Percentiles rank a stretch among this genome's conserved stretches.
Evolutionary conservation across 192 early-diverging fungal species (phyloP).

Genomic region (Coemansia sp.): DNA sequence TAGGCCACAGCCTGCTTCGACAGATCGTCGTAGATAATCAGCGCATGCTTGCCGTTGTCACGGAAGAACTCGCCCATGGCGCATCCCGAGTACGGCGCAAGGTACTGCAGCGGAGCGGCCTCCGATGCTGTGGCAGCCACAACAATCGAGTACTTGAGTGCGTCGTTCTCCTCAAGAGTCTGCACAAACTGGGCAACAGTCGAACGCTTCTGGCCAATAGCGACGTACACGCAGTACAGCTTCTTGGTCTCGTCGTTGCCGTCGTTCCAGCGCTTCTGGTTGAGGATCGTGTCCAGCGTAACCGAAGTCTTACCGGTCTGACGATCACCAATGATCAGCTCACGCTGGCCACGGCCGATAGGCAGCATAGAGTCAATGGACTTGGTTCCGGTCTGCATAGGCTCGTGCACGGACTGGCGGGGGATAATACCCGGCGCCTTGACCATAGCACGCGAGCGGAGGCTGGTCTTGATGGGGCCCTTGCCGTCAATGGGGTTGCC

Average conservation of each 20-base stretch:
- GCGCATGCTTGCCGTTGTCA: constrained; percentile 96
- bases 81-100: constrained; percentile 98
- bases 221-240: constrained; percentile 99
- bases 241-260: constrained; percentile 95
- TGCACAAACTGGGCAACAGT: constrained; percentile 99
- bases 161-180: constrained; percentile 97
- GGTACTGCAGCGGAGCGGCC: constrained; percentile 97
- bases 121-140: constrained; percentile 99
- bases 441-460: constrained; percentile 93
- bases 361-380: constrained; percentile 99
- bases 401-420: constrained; percentile 98
- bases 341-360: constrained; percentile 99
- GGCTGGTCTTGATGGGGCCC: constrained; percentile 86
- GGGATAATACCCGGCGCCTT: constrained; percentile 99
- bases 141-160: constrained; percentile 97
- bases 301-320: constrained; percentile 99
- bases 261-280: constrained; percentile 99
- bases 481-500: constrained; percentile 99
- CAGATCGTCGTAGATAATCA: constrained; percentile 99
- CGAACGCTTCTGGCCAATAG: constrained; percentile 98
- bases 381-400: constrained; percentile 99
- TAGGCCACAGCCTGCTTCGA: constrained; percentile 99
- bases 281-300: constrained; percentile 97
- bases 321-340: constrained; percentile 99
- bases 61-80: constrained; percentile 99